These are phyloP conservation scores for Lentinula raphanica DNA, from an alignment of 768 basidiomycete genomes.

Conservation along the genomic window DNA sequence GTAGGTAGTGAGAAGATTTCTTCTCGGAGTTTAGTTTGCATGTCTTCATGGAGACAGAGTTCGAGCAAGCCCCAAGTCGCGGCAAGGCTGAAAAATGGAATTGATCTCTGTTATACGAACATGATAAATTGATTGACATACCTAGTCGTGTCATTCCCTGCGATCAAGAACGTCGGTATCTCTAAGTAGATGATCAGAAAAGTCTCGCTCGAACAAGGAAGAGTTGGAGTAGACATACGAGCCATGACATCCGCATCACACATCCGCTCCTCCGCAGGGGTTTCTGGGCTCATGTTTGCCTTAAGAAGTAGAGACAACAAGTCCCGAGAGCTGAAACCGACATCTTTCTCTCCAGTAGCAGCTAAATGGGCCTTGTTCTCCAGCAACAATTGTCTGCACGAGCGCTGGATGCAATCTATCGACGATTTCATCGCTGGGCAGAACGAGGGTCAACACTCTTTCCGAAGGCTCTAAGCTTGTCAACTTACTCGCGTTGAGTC, in stretches of 20 bases:
- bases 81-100: conserved; percentile 25
- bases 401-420: background rate
- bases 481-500: conserved; percentile 27
- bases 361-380: conserved; percentile 38
- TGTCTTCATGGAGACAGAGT: conserved; percentile 40
- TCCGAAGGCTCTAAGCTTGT: conserved; percentile 24
- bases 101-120: conserved; percentile 20
- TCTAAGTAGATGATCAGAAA: conserved; percentile 14
- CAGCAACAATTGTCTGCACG: conserved; percentile 34
- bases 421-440: background rate
- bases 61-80: conserved; percentile 58
- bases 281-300: conserved; percentile 45
- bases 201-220: background rate
- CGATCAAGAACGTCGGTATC: conserved; percentile 37
- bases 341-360: conserved; percentile 11
- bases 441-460: no score
- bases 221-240: conserved; percentile 9
- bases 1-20: conserved; percentile 50
- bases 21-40: conserved; percentile 52
- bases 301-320: conserved; percentile 42
- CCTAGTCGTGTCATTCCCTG: conserved; percentile 23
- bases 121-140: background rate
- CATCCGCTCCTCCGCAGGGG: conserved; percentile 37
- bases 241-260: conserved; percentile 43
- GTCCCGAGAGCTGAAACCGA: conserved; percentile 31